A percentile compares a stretch with the other conserved stretches of the same genome.
Conservation (phyloP, 2,329 filamentous ascomycete genomes). For the Microdochium paspali region DNA sequence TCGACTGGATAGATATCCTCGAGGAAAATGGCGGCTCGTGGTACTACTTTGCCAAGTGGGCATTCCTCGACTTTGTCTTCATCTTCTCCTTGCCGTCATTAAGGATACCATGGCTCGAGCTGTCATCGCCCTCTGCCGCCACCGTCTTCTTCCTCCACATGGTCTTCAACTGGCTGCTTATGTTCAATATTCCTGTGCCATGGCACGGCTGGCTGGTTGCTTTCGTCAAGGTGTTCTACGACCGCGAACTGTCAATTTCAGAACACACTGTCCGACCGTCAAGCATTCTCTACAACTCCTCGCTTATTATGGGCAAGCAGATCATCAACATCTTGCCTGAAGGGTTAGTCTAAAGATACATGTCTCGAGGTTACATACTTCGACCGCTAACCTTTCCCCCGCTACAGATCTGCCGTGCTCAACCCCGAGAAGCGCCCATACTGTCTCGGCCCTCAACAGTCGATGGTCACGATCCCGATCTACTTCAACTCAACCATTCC, state of each 20-base stretch:
- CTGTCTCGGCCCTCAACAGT: slow-evolving; percentile 61
- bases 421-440: slow-evolving; percentile 77
- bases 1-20: slow-evolving; percentile 72
- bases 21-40: slow-evolving; percentile 83
- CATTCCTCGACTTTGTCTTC: slow-evolving; percentile 74
- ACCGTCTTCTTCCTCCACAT: slow-evolving; percentile 64
- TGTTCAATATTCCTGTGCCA: slow-evolving; percentile 84
- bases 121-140: slow-evolving; percentile 66
- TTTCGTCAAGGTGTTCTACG: slow-evolving; percentile 74
- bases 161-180: slow-evolving; percentile 71
- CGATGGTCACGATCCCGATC: slow-evolving; percentile 63
- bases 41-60: slow-evolving; percentile 90
- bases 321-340: slow-evolving; percentile 97
- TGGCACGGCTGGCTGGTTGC: slow-evolving; percentile 64
- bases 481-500: slow-evolving; percentile 91
- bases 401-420: slow-evolving; percentile 63
- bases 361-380: no score
- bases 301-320: slow-evolving; percentile 89
- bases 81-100: slow-evolving; percentile 80
- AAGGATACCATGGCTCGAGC: slow-evolving; percentile 93
- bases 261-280: slow-evolving; percentile 85
- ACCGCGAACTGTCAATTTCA: slow-evolving; percentile 87
- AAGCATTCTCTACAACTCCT: slow-evolving; percentile 81
- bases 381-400: no score
- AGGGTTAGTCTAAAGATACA: no score